These are phyloP conservation scores for Tetrahymena thermophila DNA, from an alignment of 73 alveolate genomes.

Conservation along the genomic window DNA sequence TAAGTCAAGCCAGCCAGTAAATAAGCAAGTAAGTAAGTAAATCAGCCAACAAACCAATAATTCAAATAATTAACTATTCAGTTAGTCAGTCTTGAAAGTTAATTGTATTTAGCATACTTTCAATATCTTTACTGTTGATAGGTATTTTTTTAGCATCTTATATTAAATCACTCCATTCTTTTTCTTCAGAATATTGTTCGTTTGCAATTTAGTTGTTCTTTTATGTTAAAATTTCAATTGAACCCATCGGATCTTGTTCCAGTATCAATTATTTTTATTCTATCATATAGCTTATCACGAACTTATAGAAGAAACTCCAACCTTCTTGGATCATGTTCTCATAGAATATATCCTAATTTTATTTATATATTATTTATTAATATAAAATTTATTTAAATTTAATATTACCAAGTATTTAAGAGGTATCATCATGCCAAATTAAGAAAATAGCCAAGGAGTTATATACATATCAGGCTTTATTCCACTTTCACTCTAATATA, in stretches of 20 bases:
- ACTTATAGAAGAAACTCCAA: constrained; percentile 2
- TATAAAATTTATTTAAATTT: background rate
- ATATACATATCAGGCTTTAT: constrained; percentile 62
- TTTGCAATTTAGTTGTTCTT: background rate
- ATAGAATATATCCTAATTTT: constrained; percentile 18
- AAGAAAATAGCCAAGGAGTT: constrained; percentile 57
- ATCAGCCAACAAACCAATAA: too few species aligned
- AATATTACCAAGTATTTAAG: constrained; percentile 39
- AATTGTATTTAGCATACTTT: background rate
- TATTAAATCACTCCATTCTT: background rate
- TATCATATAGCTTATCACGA: background rate
- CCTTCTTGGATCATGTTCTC: constrained; percentile 48
- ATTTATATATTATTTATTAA: constrained; percentile 9
- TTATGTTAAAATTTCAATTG: background rate
- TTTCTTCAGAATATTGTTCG: background rate
- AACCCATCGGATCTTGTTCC: background rate
- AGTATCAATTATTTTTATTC: background rate
- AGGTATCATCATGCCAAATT: constrained; percentile 53
- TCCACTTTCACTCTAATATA: constrained; percentile 4
- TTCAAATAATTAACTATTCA: too few species aligned
- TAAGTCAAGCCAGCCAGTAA: too few species aligned
- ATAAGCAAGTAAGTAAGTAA: too few species aligned
- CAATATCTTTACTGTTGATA: background rate
- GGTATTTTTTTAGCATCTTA: background rate
- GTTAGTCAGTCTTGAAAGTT: background rate